Conservation (phyloP, 306 rosid genomes). For the Parietaria judaica region DNA sequence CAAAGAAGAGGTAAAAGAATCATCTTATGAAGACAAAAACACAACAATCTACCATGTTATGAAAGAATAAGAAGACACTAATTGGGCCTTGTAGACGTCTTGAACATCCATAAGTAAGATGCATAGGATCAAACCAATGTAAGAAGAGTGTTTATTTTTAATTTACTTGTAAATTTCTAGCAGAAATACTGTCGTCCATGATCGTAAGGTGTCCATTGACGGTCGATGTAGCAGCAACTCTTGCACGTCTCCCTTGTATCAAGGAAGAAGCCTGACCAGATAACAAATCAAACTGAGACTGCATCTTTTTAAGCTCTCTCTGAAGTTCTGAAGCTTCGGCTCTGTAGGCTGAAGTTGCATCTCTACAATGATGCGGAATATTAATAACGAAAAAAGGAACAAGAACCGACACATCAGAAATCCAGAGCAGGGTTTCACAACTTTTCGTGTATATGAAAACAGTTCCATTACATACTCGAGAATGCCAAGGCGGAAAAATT, state of each 20-base stretch:
- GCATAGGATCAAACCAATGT: neutral
- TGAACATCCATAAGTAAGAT: neutral
- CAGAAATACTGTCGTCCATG: conserved; percentile 77
- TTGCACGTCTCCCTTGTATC: conserved; percentile 87
- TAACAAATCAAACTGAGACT: conserved; percentile 79
- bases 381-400: neutral
- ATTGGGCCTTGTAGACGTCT: neutral
- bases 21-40: neutral
- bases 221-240: conserved; percentile 87
- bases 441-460: conserved; percentile 1
- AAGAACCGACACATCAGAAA: conserved; percentile 13
- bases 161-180: conserved; percentile 73
- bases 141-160: neutral
- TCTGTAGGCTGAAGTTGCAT: conserved; percentile 63
- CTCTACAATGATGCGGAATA: conserved; percentile 30
- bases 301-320: conserved; percentile 62
- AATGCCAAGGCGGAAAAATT: neutral
- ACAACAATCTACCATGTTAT: neutral
- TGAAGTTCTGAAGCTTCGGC: conserved; percentile 73
- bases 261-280: conserved; percentile 67
- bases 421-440: conserved; percentile 2
- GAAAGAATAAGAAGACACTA: neutral
- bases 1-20: conserved; percentile 1
- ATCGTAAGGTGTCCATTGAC: conserved; percentile 78
- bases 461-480: neutral